Percentiles rank a stretch among this genome's conserved stretches.
phyloP scores from a whole-genome alignment of 805 yeast species.

The Candida xyloterini region DNA sequence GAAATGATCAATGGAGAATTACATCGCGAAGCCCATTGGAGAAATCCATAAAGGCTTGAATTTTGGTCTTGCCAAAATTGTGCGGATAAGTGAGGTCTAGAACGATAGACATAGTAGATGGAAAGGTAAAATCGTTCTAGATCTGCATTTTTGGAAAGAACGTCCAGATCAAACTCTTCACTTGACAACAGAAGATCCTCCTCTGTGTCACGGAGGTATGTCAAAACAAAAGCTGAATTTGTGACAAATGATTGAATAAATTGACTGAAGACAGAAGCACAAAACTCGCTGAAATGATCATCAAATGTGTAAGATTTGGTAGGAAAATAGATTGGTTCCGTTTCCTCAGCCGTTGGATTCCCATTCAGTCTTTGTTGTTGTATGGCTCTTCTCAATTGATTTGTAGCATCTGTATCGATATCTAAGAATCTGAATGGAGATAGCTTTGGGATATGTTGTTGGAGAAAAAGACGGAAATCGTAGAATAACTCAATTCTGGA shows the following conservation, averaged over 20 bases:
- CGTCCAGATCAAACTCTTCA: conserved; percentile 55
- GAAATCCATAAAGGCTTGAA: conserved; percentile 70
- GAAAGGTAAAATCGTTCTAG: conserved; percentile 83
- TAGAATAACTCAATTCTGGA: conserved; percentile 38
- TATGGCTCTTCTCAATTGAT: conserved; percentile 30
- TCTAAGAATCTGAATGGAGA: conserved; percentile 52
- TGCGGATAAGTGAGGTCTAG: conserved; percentile 54
- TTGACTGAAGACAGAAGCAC: conserved; percentile 42
- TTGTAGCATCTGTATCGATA: conserved; percentile 42
- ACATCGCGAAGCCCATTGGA: conserved; percentile 80
- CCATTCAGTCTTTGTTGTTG: conserved; percentile 28
- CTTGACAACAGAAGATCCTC: conserved; percentile 65
- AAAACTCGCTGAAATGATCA: conserved; percentile 34
- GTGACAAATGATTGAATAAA: conserved; percentile 56
- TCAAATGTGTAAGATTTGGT: conserved; percentile 23
- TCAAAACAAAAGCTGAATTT: conserved; percentile 63
- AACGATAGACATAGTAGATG: conserved; percentile 62
- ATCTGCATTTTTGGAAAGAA: conserved; percentile 71
- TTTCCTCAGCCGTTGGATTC: conserved; percentile 29
- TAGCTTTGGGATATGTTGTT: conserved; percentile 61
- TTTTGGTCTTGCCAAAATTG: conserved; percentile 69
- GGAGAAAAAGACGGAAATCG: conserved; percentile 64
- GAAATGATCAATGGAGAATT: conserved; percentile 81
- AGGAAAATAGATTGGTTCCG: conserved; percentile 25
- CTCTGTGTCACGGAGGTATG: conserved; percentile 67